Evolutionary conservation across 257 asterid species (phyloP).

Genomic region (Solanum bukasovii): DNA sequence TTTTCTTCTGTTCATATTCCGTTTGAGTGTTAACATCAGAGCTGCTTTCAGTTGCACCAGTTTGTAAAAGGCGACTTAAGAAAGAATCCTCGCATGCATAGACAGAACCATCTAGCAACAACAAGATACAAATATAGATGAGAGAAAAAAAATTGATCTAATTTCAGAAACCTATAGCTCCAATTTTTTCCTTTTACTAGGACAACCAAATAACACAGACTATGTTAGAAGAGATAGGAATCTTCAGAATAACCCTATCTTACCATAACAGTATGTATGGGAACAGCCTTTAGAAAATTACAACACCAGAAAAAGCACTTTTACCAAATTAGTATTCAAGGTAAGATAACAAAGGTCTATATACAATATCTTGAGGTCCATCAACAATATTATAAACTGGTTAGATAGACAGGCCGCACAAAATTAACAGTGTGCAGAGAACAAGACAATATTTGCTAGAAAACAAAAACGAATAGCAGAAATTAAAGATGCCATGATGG

Average conservation of each 20-base stretch:
- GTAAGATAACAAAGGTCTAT: background rate
- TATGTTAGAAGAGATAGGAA: background rate
- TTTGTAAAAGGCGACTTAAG: constrained; percentile 58
- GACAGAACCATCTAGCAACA: constrained; percentile 42
- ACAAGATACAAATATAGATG: constrained; percentile 1
- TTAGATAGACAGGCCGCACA: background rate
- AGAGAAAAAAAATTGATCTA: constrained; percentile 1
- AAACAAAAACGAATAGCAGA: background rate
- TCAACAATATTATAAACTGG: background rate
- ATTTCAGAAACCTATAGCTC: background rate
- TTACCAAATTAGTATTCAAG: background rate
- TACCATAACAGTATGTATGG: background rate
- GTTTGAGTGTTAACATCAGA: constrained; percentile 25
- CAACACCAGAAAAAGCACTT: background rate
- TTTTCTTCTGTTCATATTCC: constrained; percentile 26
- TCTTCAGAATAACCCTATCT: background rate
- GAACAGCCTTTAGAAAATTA: background rate
- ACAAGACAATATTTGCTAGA: background rate
- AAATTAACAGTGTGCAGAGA: background rate
- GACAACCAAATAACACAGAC: background rate
- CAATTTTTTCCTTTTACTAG: background rate
- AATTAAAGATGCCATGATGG: background rate
- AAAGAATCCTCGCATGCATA: constrained; percentile 41
- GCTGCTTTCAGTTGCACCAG: constrained; percentile 73
- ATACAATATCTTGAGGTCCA: background rate